These are phyloP conservation scores for Straminergon stramineum DNA, from an alignment of 225 moss, liverwort and hornwort genomes.

Conservation along the genomic window DNA sequence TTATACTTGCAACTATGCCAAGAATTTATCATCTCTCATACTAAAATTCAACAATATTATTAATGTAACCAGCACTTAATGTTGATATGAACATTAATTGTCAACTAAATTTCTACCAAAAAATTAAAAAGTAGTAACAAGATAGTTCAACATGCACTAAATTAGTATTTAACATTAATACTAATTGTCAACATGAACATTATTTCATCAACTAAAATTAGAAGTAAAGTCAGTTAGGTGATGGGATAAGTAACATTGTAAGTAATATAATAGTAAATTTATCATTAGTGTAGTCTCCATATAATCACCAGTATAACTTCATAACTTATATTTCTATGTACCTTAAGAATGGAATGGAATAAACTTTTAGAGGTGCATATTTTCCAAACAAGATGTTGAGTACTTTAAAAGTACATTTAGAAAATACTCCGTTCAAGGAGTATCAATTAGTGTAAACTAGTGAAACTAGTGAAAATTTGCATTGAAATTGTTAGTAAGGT, in stretches of 20 bases:
- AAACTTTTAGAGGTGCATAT: neutral
- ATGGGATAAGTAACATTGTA: neutral
- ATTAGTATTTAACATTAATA: neutral
- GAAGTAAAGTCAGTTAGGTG: neutral
- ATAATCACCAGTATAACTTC: neutral
- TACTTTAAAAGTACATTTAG: neutral
- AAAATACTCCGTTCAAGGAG: no score
- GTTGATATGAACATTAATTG: neutral
- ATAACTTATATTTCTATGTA: neutral
- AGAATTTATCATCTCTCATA: neutral
- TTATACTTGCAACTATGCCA: rapidly evolving
- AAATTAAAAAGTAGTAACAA: rapidly evolving
- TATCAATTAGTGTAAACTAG: neutral
- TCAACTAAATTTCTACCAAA: neutral
- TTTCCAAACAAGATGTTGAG: neutral
- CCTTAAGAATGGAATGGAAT: rapidly evolving
- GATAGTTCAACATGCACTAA: neutral
- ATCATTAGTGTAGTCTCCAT: neutral
- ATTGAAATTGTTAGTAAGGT: neutral
- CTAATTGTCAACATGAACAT: neutral
- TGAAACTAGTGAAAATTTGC: neutral
- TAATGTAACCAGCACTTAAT: neutral
- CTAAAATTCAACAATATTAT: rapidly evolving
- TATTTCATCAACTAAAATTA: neutral
- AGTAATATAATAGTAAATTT: rapidly evolving